These are phyloP conservation scores for Penicillium soppii DNA, from an alignment of 495 filamentous ascomycete genomes.

Conservation along the genomic window DNA sequence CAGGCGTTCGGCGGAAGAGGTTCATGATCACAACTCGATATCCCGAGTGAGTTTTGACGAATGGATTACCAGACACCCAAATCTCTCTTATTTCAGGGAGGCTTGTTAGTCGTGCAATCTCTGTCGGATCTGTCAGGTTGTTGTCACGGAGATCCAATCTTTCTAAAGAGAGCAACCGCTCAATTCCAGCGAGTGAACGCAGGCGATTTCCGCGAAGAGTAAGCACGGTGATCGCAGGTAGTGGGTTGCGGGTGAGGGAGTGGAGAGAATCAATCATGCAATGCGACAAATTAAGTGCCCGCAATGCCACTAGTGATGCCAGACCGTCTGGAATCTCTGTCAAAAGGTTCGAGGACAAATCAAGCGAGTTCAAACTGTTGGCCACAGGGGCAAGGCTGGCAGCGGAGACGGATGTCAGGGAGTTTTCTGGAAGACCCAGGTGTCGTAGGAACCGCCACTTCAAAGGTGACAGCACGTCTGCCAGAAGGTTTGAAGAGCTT, in stretches of 20 bases:
- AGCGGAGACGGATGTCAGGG: conserved; percentile 72
- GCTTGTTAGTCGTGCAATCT: conserved; percentile 84
- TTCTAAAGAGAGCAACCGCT: conserved; percentile 84
- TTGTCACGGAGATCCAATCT: conserved; percentile 92
- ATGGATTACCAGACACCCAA: conserved; percentile 87
- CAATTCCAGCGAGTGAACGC: conserved; percentile 83
- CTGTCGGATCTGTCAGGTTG: conserved; percentile 81
- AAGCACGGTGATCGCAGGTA: conserved; percentile 89
- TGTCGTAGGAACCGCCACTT: conserved; percentile 96
- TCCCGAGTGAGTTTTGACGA: conserved; percentile 78
- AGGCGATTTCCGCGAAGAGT: conserved; percentile 91
- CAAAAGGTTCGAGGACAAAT: conserved; percentile 89
- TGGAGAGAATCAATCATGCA: conserved; percentile 98
- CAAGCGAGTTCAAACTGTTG: conserved; percentile 82
- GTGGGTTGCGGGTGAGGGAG: conserved; percentile 78
- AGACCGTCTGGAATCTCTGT: conserved; percentile 87
- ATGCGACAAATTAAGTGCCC: conserved; percentile 86
- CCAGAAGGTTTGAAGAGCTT: conserved; percentile 71
- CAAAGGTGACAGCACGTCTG: conserved; percentile 65
- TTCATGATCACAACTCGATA: conserved; percentile 94
- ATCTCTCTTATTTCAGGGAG: conserved; percentile 90
- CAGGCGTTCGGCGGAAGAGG: conserved; percentile 88
- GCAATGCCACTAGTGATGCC: conserved; percentile 73
- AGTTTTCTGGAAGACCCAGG: conserved; percentile 88
- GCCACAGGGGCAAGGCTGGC: conserved; percentile 76